Conservation (phyloP, 169 alveolate species). For the Plasmodium ovale region DNA sequence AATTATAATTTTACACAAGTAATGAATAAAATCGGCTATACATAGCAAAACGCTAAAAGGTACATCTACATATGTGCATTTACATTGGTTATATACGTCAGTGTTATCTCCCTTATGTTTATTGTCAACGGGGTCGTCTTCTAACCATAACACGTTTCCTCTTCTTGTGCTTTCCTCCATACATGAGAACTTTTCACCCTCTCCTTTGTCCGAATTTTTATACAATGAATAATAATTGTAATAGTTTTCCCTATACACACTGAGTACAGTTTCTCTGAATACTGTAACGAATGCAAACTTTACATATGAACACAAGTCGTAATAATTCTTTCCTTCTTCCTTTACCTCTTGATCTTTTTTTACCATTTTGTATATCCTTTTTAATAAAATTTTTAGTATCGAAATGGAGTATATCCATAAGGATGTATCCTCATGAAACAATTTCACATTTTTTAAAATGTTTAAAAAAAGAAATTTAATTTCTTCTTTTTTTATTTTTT, state of each 20-base stretch:
- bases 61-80: slow-evolving; percentile 17
- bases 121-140: background rate
- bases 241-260: slow-evolving; percentile 56
- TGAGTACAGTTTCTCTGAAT: slow-evolving; percentile 32
- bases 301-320: slow-evolving; percentile 48
- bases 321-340: slow-evolving; percentile 10
- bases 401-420: slow-evolving; percentile 72
- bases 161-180: background rate
- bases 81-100: background rate
- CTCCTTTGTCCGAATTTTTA: background rate
- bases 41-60: slow-evolving; percentile 50
- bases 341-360: background rate
- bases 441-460: slow-evolving; percentile 22
- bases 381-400: slow-evolving; percentile 62
- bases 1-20: slow-evolving; percentile 41
- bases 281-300: slow-evolving; percentile 49
- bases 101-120: background rate
- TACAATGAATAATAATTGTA: slow-evolving; percentile 20
- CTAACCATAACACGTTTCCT: background rate
- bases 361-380: slow-evolving; percentile 39
- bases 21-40: slow-evolving; percentile 50
- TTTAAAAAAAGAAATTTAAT: slow-evolving; percentile 64
- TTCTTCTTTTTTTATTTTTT: slow-evolving; percentile 76
- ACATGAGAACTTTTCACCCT: background rate
- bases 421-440: slow-evolving; percentile 61